These are phyloP conservation scores for Rubia occidens DNA, from an alignment of 305 asterid genomes.

Conservation along the genomic window DNA sequence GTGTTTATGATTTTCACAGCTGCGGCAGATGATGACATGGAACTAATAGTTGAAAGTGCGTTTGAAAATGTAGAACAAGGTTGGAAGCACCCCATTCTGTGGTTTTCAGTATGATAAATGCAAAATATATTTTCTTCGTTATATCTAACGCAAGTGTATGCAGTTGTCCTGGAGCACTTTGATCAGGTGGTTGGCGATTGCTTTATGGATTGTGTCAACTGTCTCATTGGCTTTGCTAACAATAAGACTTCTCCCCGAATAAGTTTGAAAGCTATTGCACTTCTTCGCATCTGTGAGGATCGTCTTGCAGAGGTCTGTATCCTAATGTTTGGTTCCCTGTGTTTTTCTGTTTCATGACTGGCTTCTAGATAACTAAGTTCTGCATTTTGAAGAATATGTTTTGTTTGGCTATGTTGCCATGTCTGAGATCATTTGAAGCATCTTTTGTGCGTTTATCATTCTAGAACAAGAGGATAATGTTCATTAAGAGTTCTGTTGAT, in stretches of 20 bases:
- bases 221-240: slow-evolving; percentile 97
- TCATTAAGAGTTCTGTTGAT: not conserved
- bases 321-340: slow-evolving; percentile 15
- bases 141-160: slow-evolving; percentile 36
- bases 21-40: slow-evolving; percentile 93
- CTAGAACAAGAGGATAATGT: not conserved
- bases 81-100: slow-evolving; percentile 24
- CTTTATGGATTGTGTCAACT: slow-evolving; percentile 99
- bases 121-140: slow-evolving; percentile 14
- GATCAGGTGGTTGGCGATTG: slow-evolving; percentile 99
- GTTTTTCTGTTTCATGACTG: not conserved
- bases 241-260: slow-evolving; percentile 86
- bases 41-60: slow-evolving; percentile 93
- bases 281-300: slow-evolving; percentile 99
- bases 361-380: not conserved
- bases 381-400: not conserved
- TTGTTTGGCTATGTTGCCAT: not conserved
- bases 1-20: slow-evolving; percentile 99
- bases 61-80: slow-evolving; percentile 99
- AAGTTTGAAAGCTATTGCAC: slow-evolving; percentile 99
- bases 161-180: slow-evolving; percentile 99
- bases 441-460: not conserved
- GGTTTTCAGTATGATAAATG: slow-evolving; percentile 11
- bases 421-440: not conserved
- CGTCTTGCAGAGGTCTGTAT: slow-evolving; percentile 96